Evolutionary conservation across 2,329 filamentous ascomycete species (phyloP).

Genomic region (Aspergillus pseudoviridinutans): DNA sequence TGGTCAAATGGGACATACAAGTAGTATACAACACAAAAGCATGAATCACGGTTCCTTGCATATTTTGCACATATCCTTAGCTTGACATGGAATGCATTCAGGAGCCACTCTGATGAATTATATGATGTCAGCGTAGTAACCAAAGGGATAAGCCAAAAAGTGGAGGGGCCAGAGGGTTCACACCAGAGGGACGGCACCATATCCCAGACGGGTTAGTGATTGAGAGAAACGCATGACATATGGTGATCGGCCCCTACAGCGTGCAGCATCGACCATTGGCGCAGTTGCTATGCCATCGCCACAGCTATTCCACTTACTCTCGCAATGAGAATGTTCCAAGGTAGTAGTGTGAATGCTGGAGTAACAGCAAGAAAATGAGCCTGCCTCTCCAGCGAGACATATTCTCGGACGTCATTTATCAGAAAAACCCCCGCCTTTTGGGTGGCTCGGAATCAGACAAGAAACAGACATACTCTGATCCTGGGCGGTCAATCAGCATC

Average conservation of each 20-base stretch:
- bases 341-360: background rate
- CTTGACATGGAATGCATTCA: background rate
- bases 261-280: constrained; percentile 5
- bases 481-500: background rate
- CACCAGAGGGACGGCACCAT: constrained; percentile 1
- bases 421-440: background rate
- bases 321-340: background rate
- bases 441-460: background rate
- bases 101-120: background rate
- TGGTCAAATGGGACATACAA: background rate
- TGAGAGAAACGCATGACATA: constrained; percentile 13
- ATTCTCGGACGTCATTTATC: background rate
- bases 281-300: constrained; percentile 2
- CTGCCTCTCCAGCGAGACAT: background rate
- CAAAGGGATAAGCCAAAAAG: constrained; percentile 5
- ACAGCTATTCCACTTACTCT: background rate
- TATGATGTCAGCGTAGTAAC: constrained; percentile 11
- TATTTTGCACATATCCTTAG: background rate
- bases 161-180: constrained; percentile 5
- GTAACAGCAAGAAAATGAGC: background rate
- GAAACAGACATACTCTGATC: background rate
- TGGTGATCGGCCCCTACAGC: constrained; percentile 2
- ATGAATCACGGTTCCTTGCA: background rate
- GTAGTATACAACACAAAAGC: background rate
- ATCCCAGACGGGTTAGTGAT: background rate